phyloP scores from a whole-genome alignment of 2,329 filamentous ascomycete species.

The Penicillium decumbens region DNA sequence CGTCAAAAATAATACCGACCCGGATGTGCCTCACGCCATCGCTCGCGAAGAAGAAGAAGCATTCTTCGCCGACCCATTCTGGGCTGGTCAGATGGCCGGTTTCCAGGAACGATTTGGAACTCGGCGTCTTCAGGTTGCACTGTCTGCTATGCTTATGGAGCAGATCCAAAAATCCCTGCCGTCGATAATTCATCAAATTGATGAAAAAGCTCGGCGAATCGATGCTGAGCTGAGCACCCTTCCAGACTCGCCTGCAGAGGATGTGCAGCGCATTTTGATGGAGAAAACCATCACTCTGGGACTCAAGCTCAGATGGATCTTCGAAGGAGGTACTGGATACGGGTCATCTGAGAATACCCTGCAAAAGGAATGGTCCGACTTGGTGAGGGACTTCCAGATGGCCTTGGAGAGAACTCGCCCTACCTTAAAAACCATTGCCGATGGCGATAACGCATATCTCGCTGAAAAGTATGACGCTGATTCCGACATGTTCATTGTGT shows the following conservation, averaged over 20 bases:
- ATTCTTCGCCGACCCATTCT: conserved; percentile 50
- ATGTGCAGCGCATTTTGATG: conserved; percentile 63
- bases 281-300: conserved; percentile 58
- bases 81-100: conserved; percentile 40
- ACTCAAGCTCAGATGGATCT: conserved; percentile 48
- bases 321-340: conserved; percentile 46
- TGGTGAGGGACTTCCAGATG: conserved; percentile 52
- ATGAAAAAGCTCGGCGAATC: conserved; percentile 50
- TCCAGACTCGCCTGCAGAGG: conserved; percentile 60
- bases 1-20: conserved; percentile 56
- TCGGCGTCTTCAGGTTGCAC: conserved; percentile 41
- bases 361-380: conserved; percentile 40
- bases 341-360: conserved; percentile 36
- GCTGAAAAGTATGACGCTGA: conserved; percentile 31
- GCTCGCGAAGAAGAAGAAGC: conserved; percentile 48
- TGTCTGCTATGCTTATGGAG: conserved; percentile 46
- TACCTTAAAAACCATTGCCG: conserved; percentile 27
- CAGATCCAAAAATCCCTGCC: conserved; percentile 36
- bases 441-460: conserved; percentile 25
- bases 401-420: conserved; percentile 45
- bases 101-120: conserved; percentile 52
- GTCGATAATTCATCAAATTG: conserved; percentile 39
- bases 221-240: conserved; percentile 53
- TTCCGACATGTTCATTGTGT: conserved; percentile 21
- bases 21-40: conserved; percentile 41